phyloP scores from a whole-genome alignment of 2,329 filamentous ascomycete species.

The Ophiognomonia clavigignenti-juglandacearum region DNA sequence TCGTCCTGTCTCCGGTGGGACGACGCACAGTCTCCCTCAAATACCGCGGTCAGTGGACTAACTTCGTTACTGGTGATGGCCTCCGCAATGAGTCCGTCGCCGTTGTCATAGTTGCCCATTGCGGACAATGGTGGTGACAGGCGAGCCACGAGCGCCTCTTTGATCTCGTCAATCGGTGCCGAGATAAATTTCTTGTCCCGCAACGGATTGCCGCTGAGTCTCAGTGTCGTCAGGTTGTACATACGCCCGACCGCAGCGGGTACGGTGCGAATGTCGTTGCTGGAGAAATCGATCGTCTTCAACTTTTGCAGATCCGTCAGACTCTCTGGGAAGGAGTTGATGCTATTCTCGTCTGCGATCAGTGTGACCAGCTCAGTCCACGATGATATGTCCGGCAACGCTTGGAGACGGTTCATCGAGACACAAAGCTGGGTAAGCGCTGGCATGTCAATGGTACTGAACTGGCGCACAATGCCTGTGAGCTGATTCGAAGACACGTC shows the following conservation, averaged over 20 bases:
- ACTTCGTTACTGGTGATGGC: constrained; percentile 12
- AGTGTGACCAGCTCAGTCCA: constrained; percentile 73
- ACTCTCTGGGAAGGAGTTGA: constrained; percentile 70
- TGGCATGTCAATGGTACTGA: constrained; percentile 56
- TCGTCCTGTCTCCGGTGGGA: constrained; percentile 30
- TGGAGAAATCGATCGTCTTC: constrained; percentile 74
- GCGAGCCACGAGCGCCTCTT: constrained; percentile 63
- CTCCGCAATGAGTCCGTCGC: constrained; percentile 14
- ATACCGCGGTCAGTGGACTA: constrained; percentile 4
- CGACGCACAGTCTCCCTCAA: constrained; percentile 3
- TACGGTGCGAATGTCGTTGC: constrained; percentile 74
- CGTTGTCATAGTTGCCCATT: constrained; percentile 24
- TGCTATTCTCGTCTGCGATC: constrained; percentile 74
- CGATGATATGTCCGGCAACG: constrained; percentile 66
- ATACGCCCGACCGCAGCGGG: constrained; percentile 76
- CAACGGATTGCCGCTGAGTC: constrained; percentile 83
- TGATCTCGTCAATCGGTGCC: constrained; percentile 76
- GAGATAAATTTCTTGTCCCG: constrained; percentile 81
- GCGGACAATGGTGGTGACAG: constrained; percentile 53
- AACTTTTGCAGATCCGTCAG: constrained; percentile 65
- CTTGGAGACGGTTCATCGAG: constrained; percentile 74
- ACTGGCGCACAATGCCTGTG: constrained; percentile 41
- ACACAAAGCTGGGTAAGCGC: constrained; percentile 68
- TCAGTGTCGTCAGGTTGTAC: constrained; percentile 69
- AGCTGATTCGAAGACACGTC: constrained; percentile 77